Percentiles rank a stretch among this genome's conserved stretches.
These are phyloP conservation scores for Inga leiocalycina DNA, from an alignment of 306 rosid species.

Conservation along the genomic window DNA sequence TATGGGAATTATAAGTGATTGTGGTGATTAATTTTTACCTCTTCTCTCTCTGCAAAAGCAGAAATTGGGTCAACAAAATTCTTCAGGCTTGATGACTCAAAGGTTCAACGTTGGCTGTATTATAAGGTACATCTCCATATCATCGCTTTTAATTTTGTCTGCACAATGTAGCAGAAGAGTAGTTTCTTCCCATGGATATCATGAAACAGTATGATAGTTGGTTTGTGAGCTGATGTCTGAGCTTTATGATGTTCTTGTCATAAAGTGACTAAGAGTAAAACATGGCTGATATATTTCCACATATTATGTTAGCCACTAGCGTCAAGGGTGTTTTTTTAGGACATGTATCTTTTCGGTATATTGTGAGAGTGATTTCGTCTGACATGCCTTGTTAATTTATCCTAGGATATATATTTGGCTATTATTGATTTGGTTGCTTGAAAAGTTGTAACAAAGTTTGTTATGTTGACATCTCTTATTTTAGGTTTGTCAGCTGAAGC, in stretches of 20 bases:
- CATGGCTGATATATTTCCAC: constrained; percentile 23
- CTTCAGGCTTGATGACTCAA: constrained; percentile 92
- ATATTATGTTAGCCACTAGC: background rate
- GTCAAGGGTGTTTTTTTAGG: constrained; percentile 13
- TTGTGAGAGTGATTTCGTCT: constrained; percentile 26
- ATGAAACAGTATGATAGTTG: background rate
- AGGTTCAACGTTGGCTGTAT: constrained; percentile 78
- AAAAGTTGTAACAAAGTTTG: constrained; percentile 10
- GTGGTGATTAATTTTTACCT: constrained; percentile 19
- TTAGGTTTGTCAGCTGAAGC: constrained; percentile 78
- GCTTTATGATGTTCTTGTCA: constrained; percentile 5
- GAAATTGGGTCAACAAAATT: constrained; percentile 79
- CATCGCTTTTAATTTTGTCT: constrained; percentile 14
- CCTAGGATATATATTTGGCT: constrained; percentile 12
- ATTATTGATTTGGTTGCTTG: constrained; percentile 22
- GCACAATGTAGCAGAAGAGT: background rate
- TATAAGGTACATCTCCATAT: constrained; percentile 63
- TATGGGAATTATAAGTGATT: constrained; percentile 14
- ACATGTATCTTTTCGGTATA: constrained; percentile 16
- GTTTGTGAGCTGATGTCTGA: constrained; percentile 10
- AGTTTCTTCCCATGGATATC: constrained; percentile 12
- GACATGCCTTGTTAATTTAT: constrained; percentile 20
- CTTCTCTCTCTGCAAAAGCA: constrained; percentile 47
- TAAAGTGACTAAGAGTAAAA: constrained; percentile 8
- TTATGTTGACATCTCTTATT: constrained; percentile 34